phyloP scores from a whole-genome alignment of 805 yeast species.

The Clavispora carvajalis region DNA sequence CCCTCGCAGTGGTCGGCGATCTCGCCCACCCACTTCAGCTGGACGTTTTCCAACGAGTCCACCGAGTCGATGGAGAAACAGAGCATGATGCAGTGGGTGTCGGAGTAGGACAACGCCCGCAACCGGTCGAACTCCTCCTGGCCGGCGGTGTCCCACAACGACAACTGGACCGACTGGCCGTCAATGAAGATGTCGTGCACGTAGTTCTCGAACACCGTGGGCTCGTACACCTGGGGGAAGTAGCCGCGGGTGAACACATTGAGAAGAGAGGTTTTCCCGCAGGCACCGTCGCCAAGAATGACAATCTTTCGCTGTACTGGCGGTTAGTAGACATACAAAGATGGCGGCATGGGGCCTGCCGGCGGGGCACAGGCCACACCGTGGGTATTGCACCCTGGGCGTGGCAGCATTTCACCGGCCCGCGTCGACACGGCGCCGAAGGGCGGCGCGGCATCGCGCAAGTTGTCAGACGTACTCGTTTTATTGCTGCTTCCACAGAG shows the following conservation, averaged over 20 bases:
- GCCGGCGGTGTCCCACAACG: constrained; percentile 98
- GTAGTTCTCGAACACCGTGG: constrained; percentile 95
- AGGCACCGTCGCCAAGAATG: constrained; percentile 96
- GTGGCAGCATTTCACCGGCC: too few relatives aligned
- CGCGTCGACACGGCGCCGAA: too few relatives aligned
- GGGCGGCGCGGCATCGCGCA: background rate
- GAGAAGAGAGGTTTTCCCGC: constrained; percentile 92
- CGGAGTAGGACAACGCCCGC: constrained; percentile 87
- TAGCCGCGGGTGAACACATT: constrained; percentile 96
- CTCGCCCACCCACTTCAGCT: constrained; percentile 95
- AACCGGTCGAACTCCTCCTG: constrained; percentile 96
- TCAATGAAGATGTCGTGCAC: constrained; percentile 96
- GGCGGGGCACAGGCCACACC: too few relatives aligned
- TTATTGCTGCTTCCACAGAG: constrained; percentile 40
- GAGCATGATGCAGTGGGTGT: constrained; percentile 94
- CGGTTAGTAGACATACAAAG: constrained; percentile 10
- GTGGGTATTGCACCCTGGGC: too few relatives aligned
- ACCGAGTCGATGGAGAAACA: constrained; percentile 93
- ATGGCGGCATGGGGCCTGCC: too few relatives aligned
- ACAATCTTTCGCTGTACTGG: constrained; percentile 85
- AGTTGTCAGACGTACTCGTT: constrained; percentile 29
- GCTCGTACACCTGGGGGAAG: constrained; percentile 97
- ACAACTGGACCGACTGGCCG: constrained; percentile 84
- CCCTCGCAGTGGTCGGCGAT: constrained; percentile 97
- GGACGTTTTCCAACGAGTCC: constrained; percentile 92